Percentiles rank a stretch among this genome's conserved stretches.
Conservation (phyloP, 257 asterid species). For the Capsicum pubescens region DNA sequence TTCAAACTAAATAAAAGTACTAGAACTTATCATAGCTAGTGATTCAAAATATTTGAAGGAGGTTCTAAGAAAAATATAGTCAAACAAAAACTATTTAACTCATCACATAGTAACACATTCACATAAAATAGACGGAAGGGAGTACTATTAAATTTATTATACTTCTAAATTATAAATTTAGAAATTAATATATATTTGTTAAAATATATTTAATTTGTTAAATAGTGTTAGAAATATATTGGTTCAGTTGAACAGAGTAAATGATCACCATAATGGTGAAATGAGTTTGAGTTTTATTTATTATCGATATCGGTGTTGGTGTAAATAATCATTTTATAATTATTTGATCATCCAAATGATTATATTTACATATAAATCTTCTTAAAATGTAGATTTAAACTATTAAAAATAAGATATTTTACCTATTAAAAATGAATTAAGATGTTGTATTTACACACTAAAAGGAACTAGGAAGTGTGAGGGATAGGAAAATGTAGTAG, state of each 20-base stretch:
- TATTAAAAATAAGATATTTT: not conserved
- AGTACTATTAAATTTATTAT: not conserved
- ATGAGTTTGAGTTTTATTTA: not conserved
- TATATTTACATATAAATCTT: not conserved
- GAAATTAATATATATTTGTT: not conserved
- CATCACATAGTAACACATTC: not conserved
- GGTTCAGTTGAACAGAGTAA: not conserved
- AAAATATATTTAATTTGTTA: too few relatives aligned
- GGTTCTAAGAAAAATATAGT: not conserved
- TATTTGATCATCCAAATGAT: not conserved
- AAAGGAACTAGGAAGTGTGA: not conserved
- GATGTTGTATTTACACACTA: too few relatives aligned
- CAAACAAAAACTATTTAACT: not conserved
- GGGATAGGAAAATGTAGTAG: constrained; percentile 25
- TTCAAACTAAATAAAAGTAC: not conserved
- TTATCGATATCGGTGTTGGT: rapidly evolving
- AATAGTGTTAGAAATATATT: not conserved
- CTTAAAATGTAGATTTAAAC: not conserved
- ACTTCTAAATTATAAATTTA: not conserved
- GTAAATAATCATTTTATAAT: not conserved
- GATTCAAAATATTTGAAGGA: not conserved
- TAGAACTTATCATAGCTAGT: not conserved
- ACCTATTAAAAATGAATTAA: too few relatives aligned
- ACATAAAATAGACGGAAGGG: not conserved
- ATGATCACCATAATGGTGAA: not conserved